Conservation (phyloP, 805 yeast genomes). For the Yarrowia sp. region DNA sequence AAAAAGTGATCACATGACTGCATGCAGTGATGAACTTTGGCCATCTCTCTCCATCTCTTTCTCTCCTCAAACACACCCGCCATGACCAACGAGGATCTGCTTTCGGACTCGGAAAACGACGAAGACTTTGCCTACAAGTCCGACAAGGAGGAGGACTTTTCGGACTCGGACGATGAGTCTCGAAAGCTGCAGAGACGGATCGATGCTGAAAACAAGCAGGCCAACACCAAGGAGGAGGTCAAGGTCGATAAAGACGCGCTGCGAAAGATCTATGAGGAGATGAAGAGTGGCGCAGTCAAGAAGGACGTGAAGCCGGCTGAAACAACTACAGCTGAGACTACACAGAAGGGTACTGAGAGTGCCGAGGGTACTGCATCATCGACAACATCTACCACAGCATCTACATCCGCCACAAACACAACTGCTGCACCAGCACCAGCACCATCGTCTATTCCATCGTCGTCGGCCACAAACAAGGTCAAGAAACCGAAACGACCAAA, state of each 20-base stretch:
- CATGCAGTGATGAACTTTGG: slow-evolving; percentile 10
- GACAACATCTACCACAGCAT: background rate
- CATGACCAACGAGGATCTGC: slow-evolving; percentile 30
- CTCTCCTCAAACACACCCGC: background rate
- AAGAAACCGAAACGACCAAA: slow-evolving; percentile 21
- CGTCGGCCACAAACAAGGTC: slow-evolving; percentile 31
- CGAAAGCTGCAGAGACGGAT: slow-evolving; percentile 31
- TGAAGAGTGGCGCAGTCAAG: slow-evolving; percentile 14
- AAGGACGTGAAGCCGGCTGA: background rate
- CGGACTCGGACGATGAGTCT: slow-evolving; percentile 38
- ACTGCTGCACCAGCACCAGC: background rate
- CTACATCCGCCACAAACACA: background rate
- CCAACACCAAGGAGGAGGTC: slow-evolving; percentile 18
- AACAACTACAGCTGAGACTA: background rate
- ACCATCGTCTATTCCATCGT: slow-evolving; percentile 4
- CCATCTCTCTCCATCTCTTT: background rate
- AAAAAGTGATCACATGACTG: slow-evolving; percentile 29
- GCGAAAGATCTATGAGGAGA: slow-evolving; percentile 31
- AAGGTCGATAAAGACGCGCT: slow-evolving; percentile 31
- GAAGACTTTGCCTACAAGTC: slow-evolving; percentile 35
- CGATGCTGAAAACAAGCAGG: slow-evolving; percentile 14
- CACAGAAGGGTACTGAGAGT: background rate
- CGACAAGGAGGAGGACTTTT: slow-evolving; percentile 38
- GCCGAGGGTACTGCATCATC: too few relatives aligned
- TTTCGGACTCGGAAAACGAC: slow-evolving; percentile 39